Evolutionary conservation across 2,329 filamentous ascomycete genomes (phyloP).

Genomic region (Pseudocercospora fijiensis): DNA sequence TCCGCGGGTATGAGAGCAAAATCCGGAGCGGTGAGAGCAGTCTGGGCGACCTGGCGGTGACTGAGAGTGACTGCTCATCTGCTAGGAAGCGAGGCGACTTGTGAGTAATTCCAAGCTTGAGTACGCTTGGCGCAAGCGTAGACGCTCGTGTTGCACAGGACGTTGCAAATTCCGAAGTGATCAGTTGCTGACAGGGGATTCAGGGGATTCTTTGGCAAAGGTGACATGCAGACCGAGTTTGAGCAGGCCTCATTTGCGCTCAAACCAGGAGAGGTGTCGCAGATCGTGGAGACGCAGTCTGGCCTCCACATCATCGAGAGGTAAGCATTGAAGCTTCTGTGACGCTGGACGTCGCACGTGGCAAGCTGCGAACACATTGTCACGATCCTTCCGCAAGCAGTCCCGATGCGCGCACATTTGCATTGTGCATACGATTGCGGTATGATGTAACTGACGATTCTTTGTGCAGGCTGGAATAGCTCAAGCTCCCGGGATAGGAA

Average conservation of each 20-base stretch:
- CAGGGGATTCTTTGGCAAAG: constrained; percentile 84
- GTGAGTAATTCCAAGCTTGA: constrained; percentile 46
- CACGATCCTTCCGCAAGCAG: constrained; percentile 5
- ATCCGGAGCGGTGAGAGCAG: constrained; percentile 69
- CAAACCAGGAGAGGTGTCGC: constrained; percentile 80
- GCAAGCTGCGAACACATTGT: constrained; percentile 5
- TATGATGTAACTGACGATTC: constrained; percentile 18
- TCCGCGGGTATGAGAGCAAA: constrained; percentile 70
- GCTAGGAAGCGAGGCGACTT: constrained; percentile 91
- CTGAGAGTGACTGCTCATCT: constrained; percentile 93
- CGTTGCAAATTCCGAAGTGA: constrained; percentile 6
- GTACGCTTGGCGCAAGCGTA: constrained; percentile 7
- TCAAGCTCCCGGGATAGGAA: neutral
- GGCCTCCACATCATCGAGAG: constrained; percentile 95
- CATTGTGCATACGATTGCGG: neutral
- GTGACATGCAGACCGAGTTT: constrained; percentile 99
- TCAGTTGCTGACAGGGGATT: constrained; percentile 22
- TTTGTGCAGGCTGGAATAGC: constrained; percentile 29
- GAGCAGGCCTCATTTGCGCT: constrained; percentile 94
- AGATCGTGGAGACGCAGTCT: constrained; percentile 85
- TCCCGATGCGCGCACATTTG: neutral
- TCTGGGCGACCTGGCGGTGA: constrained; percentile 79
- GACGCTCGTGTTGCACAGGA: constrained; percentile 3
- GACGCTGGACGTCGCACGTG: constrained; percentile 9
- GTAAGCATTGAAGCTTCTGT: constrained; percentile 51